Conservation (phyloP, 2,329 filamentous ascomycete genomes). For the Elsinoe arachidis region DNA sequence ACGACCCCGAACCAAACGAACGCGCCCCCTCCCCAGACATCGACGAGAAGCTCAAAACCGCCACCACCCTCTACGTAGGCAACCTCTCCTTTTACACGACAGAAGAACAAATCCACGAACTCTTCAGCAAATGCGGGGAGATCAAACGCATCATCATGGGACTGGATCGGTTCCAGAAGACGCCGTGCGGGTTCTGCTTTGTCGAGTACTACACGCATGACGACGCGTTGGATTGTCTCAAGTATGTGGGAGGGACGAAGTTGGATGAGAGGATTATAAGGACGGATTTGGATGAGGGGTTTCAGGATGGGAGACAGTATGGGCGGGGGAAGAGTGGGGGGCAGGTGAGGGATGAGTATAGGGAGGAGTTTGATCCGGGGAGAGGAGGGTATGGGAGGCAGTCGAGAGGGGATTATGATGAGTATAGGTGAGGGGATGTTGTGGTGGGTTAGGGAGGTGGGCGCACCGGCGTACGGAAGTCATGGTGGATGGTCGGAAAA, state of each 20-base stretch:
- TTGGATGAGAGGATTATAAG: slow-evolving; percentile 94
- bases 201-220: slow-evolving; percentile 98
- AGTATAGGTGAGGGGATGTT: slow-evolving; percentile 18
- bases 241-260: slow-evolving; percentile 96
- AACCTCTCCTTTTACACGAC: slow-evolving; percentile 99
- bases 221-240: slow-evolving; percentile 95
- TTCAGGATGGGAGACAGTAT: slow-evolving; percentile 92
- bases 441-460: slow-evolving; percentile 14
- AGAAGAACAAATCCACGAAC: slow-evolving; percentile 94
- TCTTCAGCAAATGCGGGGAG: slow-evolving; percentile 62
- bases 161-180: slow-evolving; percentile 92
- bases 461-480: no score
- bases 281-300: slow-evolving; percentile 90
- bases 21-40: slow-evolving; percentile 46
- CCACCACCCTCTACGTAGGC: slow-evolving; percentile 93
- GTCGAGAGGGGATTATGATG: slow-evolving; percentile 50
- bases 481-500: background rate
- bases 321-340: slow-evolving; percentile 89
- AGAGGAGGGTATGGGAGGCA: slow-evolving; percentile 81
- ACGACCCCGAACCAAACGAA: slow-evolving; percentile 46
- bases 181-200: slow-evolving; percentile 97
- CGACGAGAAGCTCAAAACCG: slow-evolving; percentile 73
- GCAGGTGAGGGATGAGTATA: slow-evolving; percentile 94
- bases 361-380: slow-evolving; percentile 93
- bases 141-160: slow-evolving; percentile 98